phyloP scores from a whole-genome alignment of 768 basidiomycete species.

The Cyclocybe cylindracea region DNA sequence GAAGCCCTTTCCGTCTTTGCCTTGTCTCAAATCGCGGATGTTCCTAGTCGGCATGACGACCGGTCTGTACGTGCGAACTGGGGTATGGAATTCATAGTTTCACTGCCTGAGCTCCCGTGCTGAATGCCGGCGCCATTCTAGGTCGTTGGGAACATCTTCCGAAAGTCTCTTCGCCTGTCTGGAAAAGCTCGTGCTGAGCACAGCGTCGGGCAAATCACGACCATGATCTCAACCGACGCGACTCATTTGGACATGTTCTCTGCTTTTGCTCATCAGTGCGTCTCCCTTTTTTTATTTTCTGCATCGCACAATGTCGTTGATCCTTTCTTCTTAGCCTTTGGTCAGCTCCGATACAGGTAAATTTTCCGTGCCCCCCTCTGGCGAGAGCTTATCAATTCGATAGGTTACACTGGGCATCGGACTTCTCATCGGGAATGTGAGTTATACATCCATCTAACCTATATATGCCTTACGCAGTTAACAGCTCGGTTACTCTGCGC shows the following conservation, averaged over 20 bases:
- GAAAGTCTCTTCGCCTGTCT: constrained; percentile 70
- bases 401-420: constrained; percentile 60
- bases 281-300: background rate
- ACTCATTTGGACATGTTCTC: constrained; percentile 53
- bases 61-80: constrained; percentile 49
- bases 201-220: constrained; percentile 67
- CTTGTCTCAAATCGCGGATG: background rate
- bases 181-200: constrained; percentile 58
- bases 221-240: constrained; percentile 68
- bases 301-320: background rate
- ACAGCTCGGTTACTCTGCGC: constrained; percentile 69
- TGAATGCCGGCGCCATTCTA: constrained; percentile 8
- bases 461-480: background rate
- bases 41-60: constrained; percentile 43
- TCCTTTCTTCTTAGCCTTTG: constrained; percentile 41
- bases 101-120: background rate
- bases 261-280: constrained; percentile 43
- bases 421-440: constrained; percentile 59
- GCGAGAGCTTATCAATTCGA: too few relatives aligned
- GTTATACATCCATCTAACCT: constrained; percentile 11
- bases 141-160: constrained; percentile 52
- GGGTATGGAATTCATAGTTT: constrained; percentile 29
- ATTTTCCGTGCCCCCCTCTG: background rate
- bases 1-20: background rate
- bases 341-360: constrained; percentile 62